phyloP scores from a whole-genome alignment of 2,329 filamentous ascomycete genomes.

The Lecanosticta acicola region DNA sequence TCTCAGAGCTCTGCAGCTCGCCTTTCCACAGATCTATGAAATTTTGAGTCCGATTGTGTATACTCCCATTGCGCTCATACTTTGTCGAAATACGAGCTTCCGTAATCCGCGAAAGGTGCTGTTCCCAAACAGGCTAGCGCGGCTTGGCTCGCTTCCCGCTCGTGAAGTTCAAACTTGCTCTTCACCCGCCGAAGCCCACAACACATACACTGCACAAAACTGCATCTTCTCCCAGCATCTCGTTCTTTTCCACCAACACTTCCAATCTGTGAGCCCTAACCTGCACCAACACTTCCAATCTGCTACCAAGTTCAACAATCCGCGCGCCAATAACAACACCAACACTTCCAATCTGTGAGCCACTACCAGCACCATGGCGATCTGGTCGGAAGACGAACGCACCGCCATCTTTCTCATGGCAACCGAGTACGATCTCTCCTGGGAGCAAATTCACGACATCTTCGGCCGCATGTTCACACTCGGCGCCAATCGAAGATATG shows the following conservation, averaged over 20 bases:
- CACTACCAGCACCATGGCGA: background rate
- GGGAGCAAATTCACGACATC: background rate
- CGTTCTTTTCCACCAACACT: too few species aligned
- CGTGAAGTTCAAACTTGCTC: background rate
- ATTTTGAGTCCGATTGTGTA: too few species aligned
- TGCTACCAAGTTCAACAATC: too few species aligned
- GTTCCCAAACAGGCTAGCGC: background rate
- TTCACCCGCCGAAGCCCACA: background rate
- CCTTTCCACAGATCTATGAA: too few species aligned
- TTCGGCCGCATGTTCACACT: background rate
- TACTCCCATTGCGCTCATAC: background rate
- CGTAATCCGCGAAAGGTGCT: background rate
- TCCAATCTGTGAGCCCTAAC: background rate
- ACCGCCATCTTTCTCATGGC: background rate
- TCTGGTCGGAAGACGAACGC: background rate
- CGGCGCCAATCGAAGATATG: background rate
- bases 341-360: background rate
- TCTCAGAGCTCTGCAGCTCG: too few species aligned
- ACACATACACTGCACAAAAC: background rate
- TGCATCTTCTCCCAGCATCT: too few species aligned
- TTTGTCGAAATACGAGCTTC: too few species aligned
- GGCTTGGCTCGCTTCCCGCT: background rate
- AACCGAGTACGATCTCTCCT: background rate
- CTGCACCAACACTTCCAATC: too few species aligned
- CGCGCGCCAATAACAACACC: background rate